phyloP scores from a whole-genome alignment of 345 rosid genomes.

The Lepidium sativum region DNA sequence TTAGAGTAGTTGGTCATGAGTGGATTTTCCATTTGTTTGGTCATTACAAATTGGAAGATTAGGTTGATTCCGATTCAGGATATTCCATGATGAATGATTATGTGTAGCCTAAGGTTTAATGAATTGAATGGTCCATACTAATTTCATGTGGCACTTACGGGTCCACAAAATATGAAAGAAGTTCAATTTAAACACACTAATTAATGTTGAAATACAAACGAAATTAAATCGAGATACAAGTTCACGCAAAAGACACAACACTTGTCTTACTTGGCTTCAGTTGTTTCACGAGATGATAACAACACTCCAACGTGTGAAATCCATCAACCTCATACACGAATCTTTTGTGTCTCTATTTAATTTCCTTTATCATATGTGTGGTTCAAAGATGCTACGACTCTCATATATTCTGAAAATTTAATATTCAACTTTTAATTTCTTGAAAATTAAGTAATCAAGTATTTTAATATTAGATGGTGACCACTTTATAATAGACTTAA shows the following conservation, averaged over 20 bases:
- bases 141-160: conserved; percentile 17
- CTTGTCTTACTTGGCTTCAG: conserved; percentile 17
- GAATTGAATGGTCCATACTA: conserved; percentile 6
- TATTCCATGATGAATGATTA: no score
- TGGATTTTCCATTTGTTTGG: background rate
- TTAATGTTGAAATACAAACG: background rate
- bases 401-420: background rate
- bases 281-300: conserved; percentile 11
- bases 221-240: background rate
- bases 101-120: conserved; percentile 5
- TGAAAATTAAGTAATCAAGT: no score
- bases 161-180: conserved; percentile 17
- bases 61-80: background rate
- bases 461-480: no score
- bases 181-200: conserved; percentile 3
- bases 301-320: conserved; percentile 15
- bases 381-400: background rate
- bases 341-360: conserved; percentile 12
- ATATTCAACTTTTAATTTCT: no score
- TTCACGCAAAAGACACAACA: conserved; percentile 21
- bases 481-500: no score
- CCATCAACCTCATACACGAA: conserved; percentile 9
- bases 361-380: background rate
- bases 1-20: background rate
- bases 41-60: background rate